Evolutionary conservation across 768 basidiomycete species (phyloP).

Genomic region (Fibroporia radiculosa): DNA sequence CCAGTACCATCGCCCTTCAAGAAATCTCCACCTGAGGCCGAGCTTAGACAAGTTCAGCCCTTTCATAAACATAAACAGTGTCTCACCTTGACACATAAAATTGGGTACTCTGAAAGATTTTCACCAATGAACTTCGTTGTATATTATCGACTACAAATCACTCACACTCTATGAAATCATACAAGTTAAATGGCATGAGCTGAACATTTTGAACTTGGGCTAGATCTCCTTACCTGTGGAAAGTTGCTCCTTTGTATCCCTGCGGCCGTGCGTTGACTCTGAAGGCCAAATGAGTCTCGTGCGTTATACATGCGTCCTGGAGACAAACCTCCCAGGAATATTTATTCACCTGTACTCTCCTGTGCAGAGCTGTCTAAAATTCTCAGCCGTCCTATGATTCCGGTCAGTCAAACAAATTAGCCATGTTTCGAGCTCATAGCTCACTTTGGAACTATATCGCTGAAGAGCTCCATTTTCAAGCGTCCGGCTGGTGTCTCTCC

Average conservation of each 20-base stretch:
- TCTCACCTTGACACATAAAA: slow-evolving; percentile 91
- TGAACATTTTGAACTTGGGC: slow-evolving; percentile 8
- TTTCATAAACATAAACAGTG: not conserved
- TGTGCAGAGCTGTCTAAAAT: slow-evolving; percentile 94
- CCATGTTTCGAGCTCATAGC: slow-evolving; percentile 19
- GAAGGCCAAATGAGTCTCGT: not conserved
- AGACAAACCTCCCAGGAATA: slow-evolving; percentile 11
- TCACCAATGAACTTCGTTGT: not conserved
- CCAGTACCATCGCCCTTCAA: slow-evolving; percentile 93
- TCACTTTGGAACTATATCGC: slow-evolving; percentile 91
- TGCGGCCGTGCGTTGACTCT: slow-evolving; percentile 82
- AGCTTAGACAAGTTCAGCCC: not conserved
- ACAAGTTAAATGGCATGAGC: slow-evolving; percentile 19
- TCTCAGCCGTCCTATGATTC: slow-evolving; percentile 79
- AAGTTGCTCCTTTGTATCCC: slow-evolving; percentile 87
- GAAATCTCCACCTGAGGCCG: slow-evolving; percentile 83
- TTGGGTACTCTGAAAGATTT: slow-evolving; percentile 61
- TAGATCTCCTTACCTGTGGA: slow-evolving; percentile 69
- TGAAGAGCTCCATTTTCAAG: slow-evolving; percentile 96
- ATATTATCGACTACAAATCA: slow-evolving; percentile 13
- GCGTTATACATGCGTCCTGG: not conserved
- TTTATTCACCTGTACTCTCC: slow-evolving; percentile 78
- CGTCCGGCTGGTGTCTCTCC: slow-evolving; percentile 94
- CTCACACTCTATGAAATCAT: slow-evolving; percentile 55
- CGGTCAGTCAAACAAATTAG: not conserved